phyloP scores from a whole-genome alignment of 495 filamentous ascomycete species.

The Letharia lupina region DNA sequence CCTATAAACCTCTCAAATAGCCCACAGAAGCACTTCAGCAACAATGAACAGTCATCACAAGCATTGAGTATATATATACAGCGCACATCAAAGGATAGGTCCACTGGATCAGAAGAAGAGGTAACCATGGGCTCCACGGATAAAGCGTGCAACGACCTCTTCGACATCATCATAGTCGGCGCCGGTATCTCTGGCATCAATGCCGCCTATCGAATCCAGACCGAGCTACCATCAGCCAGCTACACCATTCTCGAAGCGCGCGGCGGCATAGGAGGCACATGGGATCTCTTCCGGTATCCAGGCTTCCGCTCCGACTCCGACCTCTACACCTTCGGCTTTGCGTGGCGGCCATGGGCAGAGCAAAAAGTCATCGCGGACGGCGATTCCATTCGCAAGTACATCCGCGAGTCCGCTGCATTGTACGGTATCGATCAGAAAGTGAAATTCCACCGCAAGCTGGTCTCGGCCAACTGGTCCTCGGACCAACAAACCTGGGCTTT shows the following conservation, averaged over 20 bases:
- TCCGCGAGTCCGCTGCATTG: conserved; percentile 5
- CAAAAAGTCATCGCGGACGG: conserved; percentile 7
- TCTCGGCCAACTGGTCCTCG: conserved; percentile 11
- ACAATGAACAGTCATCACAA: not conserved
- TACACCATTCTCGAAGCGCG: conserved; percentile 15
- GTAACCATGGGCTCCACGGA: not conserved
- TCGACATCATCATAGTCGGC: conserved; percentile 13
- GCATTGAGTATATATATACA: not conserved
- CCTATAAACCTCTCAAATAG: not conserved
- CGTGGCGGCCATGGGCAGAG: conserved; percentile 11
- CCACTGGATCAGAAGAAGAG: not conserved
- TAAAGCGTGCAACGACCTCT: not conserved
- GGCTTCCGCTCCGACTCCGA: conserved; percentile 15
- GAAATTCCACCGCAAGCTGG: not conserved
- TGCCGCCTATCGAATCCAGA: conserved; percentile 9
- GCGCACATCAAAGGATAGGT: not conserved
- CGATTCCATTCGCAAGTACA: conserved; percentile 9
- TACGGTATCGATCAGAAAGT: conserved; percentile 8
- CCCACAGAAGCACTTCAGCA: not conserved
- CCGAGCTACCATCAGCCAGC: conserved; percentile 2
- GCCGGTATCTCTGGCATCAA: conserved; percentile 16
- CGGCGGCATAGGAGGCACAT: conserved; percentile 10
- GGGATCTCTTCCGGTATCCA: conserved; percentile 15
- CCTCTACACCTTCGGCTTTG: conserved; percentile 13
- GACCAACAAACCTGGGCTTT: conserved; percentile 7